Percentiles rank a stretch among this genome's conserved stretches.
These are phyloP conservation scores for Xylaria bambusicola DNA, from an alignment of 495 filamentous ascomycete species.

Conservation along the genomic window DNA sequence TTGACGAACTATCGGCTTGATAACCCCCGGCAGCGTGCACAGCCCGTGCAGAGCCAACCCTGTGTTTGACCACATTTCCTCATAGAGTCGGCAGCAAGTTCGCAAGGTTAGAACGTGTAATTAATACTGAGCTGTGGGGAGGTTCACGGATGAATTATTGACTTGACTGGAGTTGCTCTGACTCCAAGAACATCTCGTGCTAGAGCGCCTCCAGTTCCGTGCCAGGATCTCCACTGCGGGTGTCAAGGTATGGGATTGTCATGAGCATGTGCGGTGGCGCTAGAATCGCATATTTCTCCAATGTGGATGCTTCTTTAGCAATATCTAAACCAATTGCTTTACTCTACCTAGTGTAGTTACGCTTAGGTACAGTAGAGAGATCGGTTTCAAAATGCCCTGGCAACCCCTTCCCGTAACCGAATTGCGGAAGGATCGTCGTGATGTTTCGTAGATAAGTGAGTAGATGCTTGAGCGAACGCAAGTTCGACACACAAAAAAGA, in stretches of 20 bases:
- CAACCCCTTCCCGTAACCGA: not conserved
- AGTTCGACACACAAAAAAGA: not conserved
- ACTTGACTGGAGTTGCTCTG: not conserved
- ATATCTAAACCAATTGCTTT: not conserved
- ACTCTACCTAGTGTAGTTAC: too few species aligned
- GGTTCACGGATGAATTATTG: not conserved
- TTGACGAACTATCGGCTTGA: not conserved
- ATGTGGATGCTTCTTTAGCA: not conserved
- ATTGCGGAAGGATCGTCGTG: too few species aligned
- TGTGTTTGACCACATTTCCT: not conserved
- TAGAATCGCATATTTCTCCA: not conserved
- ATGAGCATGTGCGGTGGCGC: too few species aligned
- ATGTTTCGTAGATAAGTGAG: not conserved
- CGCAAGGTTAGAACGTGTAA: not conserved
- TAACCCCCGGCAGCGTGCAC: too few species aligned
- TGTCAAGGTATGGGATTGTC: not conserved
- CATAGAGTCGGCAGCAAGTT: not conserved
- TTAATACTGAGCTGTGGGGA: not conserved
- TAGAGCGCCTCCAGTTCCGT: not conserved
- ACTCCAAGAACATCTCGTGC: not conserved
- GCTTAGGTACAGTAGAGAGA: too few species aligned
- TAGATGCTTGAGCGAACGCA: not conserved
- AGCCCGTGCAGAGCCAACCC: constrained; percentile 1
- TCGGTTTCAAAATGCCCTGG: not conserved
- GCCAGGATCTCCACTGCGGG: not conserved